Evolutionary conservation across 768 basidiomycete species (phyloP).

Genomic region (Panus rudis): DNA sequence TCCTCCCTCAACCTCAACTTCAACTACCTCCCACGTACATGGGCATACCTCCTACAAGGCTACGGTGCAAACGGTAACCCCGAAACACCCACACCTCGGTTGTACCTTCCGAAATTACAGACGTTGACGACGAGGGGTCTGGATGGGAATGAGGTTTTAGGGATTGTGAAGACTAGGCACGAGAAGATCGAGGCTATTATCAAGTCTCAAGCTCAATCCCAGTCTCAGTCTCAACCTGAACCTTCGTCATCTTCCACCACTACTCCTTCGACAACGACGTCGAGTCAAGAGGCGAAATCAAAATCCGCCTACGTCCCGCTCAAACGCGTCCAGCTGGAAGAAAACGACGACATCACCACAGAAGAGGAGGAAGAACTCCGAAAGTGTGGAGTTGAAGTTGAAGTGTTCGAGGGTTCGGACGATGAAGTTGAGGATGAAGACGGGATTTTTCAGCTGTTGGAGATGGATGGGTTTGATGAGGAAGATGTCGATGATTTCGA

Average conservation of each 20-base stretch:
- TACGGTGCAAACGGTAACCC: slow-evolving; percentile 10
- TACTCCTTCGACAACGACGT: too few species aligned
- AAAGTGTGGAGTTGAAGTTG: slow-evolving; percentile 43
- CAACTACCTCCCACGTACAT: slow-evolving; percentile 22
- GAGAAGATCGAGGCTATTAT: too few species aligned
- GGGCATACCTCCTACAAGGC: slow-evolving; percentile 18
- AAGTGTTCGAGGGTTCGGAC: slow-evolving; percentile 47
- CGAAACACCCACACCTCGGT: slow-evolving; percentile 3
- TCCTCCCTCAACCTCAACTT: slow-evolving; percentile 35
- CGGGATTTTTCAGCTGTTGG: too few species aligned
- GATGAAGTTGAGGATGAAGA: slow-evolving; percentile 40
- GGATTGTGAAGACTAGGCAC: slow-evolving; percentile 39
- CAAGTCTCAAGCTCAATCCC: too few species aligned
- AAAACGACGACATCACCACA: slow-evolving; percentile 32
- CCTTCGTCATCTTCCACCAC: too few species aligned
- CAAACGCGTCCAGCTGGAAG: slow-evolving; percentile 37
- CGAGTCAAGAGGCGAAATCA: too few species aligned
- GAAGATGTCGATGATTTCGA: slow-evolving; percentile 19
- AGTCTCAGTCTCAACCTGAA: too few species aligned
- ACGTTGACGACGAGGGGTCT: slow-evolving; percentile 41
- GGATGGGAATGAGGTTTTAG: slow-evolving; percentile 32
- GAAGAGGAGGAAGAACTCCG: slow-evolving; percentile 34
- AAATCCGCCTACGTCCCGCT: slow-evolving; percentile 38
- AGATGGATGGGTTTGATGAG: slow-evolving; percentile 16
- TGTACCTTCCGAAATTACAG: slow-evolving; percentile 45